Evolutionary conservation across 2,329 filamentous ascomycete species (phyloP), one percentile per base, ranked within the genome.

Genomic region (Fusarium pininemorale): DNA sequence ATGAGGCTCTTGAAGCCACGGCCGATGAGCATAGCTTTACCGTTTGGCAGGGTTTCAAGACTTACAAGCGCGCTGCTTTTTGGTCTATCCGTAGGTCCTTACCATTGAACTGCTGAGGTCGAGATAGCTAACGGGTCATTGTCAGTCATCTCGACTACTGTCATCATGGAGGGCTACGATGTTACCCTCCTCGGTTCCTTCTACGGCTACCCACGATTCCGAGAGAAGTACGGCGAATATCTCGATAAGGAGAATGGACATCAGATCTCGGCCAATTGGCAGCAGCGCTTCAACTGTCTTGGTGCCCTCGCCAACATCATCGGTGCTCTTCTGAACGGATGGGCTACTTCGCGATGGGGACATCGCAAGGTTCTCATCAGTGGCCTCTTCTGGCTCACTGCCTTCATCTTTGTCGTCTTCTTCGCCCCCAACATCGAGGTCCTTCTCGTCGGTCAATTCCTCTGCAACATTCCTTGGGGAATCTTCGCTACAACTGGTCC

Each of bases 101-200:
- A 28, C 18, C 20, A 20, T 14, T 16, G 24, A 38, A 13, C 15
- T 24, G n/a, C 22, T 53, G 30, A 26, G 13, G 30, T 13, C 13
- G 9, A 53, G 50, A 38, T 35, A 28, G 26, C 70, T 77, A 30
- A 78, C 42, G 26, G 6, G 8, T 12, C n/a, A 11, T 20, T 20
- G n/a, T 15, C 30, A 83, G 81, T 82, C 63, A 83, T 86, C 61
- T 86, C 84, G 18, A 82, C 82, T n/a, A 82, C 84, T 7, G 83
- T 87, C 60, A 81, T 87, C 69, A 87, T 87, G 86, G 86, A 87
- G 67, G 86, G 86, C 6, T 87, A 87, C 76, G 86, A 87, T 57
- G 82, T 84, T 5, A 85, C 84, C 39, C 79, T 88, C 1, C 76
- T 88, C n/a, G 71, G 81, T n/a, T 84, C 82, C 24, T 86, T 87